Conservation (phyloP, 495 filamentous ascomycete genomes). For the Neurospora pannonica region DNA sequence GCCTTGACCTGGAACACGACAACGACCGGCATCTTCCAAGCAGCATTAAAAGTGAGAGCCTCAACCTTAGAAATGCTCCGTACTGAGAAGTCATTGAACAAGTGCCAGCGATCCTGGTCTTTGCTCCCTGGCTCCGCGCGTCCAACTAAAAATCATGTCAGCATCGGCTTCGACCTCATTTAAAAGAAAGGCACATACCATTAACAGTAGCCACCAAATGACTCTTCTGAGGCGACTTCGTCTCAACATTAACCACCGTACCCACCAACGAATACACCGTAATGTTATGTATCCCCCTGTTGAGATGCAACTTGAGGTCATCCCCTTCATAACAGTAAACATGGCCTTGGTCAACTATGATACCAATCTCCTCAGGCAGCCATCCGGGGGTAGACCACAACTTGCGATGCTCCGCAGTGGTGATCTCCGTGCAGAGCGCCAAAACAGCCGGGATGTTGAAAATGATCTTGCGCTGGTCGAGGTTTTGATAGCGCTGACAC, state of each 20-base stretch:
- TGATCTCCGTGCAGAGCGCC: conserved; percentile 72
- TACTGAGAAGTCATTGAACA: conserved; percentile 97
- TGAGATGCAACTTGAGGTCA: conserved; percentile 61
- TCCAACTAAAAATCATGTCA: conserved; percentile 34
- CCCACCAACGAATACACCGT: conserved; percentile 89
- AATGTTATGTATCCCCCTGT: conserved; percentile 55
- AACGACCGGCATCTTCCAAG: conserved; percentile 86
- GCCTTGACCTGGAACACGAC: conserved; percentile 74
- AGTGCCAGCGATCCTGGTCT: conserved; percentile 63
- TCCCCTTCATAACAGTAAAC: conserved; percentile 87
- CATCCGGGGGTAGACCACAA: conserved; percentile 82
- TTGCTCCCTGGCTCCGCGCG: conserved; percentile 51
- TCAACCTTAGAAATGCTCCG: conserved; percentile 66
- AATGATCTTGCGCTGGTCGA: conserved; percentile 70
- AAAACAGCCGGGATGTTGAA: conserved; percentile 71
- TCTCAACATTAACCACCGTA: conserved; percentile 78
- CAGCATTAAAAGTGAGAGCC: conserved; percentile 74
- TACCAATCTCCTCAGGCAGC: conserved; percentile 85
- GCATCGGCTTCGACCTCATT: not conserved
- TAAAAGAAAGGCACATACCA: conserved; percentile 11
- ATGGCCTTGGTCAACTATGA: conserved; percentile 71
- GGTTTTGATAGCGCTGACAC: conserved; percentile 76
- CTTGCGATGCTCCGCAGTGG: conserved; percentile 58
- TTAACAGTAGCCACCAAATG: conserved; percentile 90
- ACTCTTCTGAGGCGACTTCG: conserved; percentile 69